Base-by-base conservation (phyloP, 106 monocot species). In the Phalaenopsis aphrodite region DNA sequence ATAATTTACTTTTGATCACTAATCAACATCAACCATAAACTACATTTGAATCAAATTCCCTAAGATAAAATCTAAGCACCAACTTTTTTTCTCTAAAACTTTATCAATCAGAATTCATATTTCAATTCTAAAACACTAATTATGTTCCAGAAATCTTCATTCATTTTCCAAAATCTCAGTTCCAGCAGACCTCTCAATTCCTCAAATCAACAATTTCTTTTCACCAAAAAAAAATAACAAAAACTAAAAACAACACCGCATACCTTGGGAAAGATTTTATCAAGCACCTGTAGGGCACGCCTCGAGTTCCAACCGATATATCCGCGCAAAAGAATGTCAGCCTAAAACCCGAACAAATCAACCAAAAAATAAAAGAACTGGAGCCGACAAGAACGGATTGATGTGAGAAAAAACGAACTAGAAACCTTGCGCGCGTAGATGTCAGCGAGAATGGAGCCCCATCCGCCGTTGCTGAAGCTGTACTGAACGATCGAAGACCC, bases 281-380 rank as follows among this genome's bases (percentile, higher is more conserved):
- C 83, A n/a, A 92, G 39, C 14, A 92, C 88, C 81, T 90, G 79
- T 55, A 92, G 5, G 39, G 89, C 92, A n/a, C 89, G 88, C 56
- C 84, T 90, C 17, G 92, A 84, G 80, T 92, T 92, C 92, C 92
- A 92, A 37, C 89, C 88, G 76, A 41, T 38, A 81, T 92, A 92
- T 58, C 92, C 92, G 46, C 92, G 87, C 42, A 92, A 2, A 17
- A 90, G 21, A 55, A 92, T 88, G 81, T 92, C 92, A 84, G 89
- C 92, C 92, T 92, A 76, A 47, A 76, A 3, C 23, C 47, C n/a
- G 65, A 21, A 23, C 15, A 10, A 72, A 65, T 19, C 42, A 38
- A 69, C 4, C 12, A 1, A 41, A 80, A 55, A 12, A 41, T 5
- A 8, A 79, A 38, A 38, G 61, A 16, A 41, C 21, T 1, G 73